Evolutionary conservation across 108 stramenopile species (phyloP).

Genomic region (Nitzschia sp.): DNA sequence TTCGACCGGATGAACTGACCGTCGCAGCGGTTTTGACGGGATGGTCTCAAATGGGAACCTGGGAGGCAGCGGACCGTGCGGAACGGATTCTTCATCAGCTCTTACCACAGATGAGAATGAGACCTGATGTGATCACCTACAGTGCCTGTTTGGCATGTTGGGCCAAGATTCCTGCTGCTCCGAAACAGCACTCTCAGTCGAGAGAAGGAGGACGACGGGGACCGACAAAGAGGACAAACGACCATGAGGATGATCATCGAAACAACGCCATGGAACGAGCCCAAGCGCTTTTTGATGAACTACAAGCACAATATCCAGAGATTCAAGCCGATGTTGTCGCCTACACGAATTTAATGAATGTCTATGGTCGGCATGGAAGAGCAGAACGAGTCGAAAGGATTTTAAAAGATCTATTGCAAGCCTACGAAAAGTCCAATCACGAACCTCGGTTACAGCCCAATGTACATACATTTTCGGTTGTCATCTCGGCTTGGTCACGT

Average conservation of each 20-base stretch:
- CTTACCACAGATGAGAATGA: conserved; percentile 39
- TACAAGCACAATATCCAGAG: not conserved
- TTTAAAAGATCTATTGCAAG: conserved; percentile 8
- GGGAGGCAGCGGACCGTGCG: conserved; percentile 34
- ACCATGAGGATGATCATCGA: not conserved
- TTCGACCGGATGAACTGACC: conserved; percentile 21
- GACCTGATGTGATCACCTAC: conserved; percentile 53
- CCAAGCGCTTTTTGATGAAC: conserved; percentile 34
- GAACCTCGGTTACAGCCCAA: conserved; percentile 18
- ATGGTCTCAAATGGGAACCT: conserved; percentile 54
- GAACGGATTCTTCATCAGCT: conserved; percentile 41
- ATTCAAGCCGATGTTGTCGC: conserved; percentile 53
- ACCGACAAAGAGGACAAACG: conserved; percentile 1
- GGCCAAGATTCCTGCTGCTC: conserved; percentile 19
- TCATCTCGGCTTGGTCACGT: conserved; percentile 57
- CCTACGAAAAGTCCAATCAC: not conserved
- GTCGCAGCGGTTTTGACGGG: conserved; percentile 40
- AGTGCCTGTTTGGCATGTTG: conserved; percentile 44
- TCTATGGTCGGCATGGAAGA: conserved; percentile 14
- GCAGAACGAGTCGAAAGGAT: conserved; percentile 16
- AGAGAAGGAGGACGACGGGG: not conserved
- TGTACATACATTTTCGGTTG: conserved; percentile 50
- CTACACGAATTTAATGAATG: conserved; percentile 41
- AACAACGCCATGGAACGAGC: conserved; percentile 26
- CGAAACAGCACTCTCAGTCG: not conserved